A percentile compares a stretch with the other conserved stretches of the same genome.
phyloP scores from a whole-genome alignment of 202 grass and related monocot species.

The Digitaria exilis region DNA sequence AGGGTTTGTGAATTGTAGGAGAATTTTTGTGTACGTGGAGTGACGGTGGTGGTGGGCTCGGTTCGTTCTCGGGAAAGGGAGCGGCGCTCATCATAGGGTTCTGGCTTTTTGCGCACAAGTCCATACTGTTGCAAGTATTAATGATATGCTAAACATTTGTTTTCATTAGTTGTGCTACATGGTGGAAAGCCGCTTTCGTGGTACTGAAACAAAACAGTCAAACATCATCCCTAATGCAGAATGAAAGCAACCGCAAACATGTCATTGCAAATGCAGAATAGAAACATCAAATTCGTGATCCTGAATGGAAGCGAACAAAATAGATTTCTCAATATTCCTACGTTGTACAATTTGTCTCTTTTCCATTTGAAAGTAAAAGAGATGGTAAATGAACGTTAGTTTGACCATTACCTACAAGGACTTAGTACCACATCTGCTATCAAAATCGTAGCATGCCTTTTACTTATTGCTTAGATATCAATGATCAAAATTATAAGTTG shows the following conservation, averaged over 20 bases:
- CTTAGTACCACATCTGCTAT: background rate
- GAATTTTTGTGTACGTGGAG: slow-evolving; percentile 18
- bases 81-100: background rate
- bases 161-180: background rate
- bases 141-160: background rate
- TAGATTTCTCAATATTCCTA: background rate
- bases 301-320: background rate
- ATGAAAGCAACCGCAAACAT: background rate
- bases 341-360: background rate
- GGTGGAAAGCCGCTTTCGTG: background rate
- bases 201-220: background rate
- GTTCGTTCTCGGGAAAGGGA: background rate
- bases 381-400: background rate
- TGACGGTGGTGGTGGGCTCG: background rate
- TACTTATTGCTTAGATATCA: background rate
- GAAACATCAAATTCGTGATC: background rate
- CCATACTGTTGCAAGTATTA: background rate
- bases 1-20: background rate
- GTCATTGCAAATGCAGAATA: background rate
- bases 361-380: background rate
- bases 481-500: background rate
- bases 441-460: background rate
- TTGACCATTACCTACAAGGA: background rate
- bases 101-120: background rate
- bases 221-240: too few species aligned